These are phyloP conservation scores for Aureobasidium sp. DNA, from an alignment of 2,329 filamentous ascomycete genomes.

Conservation along the genomic window DNA sequence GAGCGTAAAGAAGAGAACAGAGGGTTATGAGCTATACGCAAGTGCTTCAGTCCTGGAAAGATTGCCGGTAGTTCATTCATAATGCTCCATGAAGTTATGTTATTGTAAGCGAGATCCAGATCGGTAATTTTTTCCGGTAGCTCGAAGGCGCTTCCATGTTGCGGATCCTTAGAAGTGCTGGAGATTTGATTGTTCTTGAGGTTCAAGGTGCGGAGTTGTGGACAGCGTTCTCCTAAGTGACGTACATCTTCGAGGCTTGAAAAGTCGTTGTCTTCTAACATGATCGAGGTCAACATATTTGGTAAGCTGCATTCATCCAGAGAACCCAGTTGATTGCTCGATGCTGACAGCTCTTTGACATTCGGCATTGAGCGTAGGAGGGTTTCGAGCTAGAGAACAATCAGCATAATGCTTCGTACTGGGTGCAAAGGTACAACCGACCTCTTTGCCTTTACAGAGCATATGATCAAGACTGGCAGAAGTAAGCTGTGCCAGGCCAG, in stretches of 20 bases:
- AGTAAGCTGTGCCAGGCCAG: constrained; percentile 13
- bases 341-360: constrained; percentile 42
- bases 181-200: constrained; percentile 69
- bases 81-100: constrained; percentile 56
- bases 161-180: background rate
- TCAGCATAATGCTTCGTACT: background rate
- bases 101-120: constrained; percentile 39
- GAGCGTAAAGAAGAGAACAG: constrained; percentile 55
- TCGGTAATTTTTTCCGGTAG: constrained; percentile 21
- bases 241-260: constrained; percentile 50
- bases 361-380: constrained; percentile 45
- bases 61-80: constrained; percentile 57
- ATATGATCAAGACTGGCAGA: constrained; percentile 36
- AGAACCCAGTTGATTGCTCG: constrained; percentile 31
- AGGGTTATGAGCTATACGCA: constrained; percentile 81
- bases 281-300: constrained; percentile 51
- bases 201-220: constrained; percentile 40
- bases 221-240: constrained; percentile 35
- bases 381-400: constrained; percentile 15
- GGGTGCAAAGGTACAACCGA: constrained; percentile 1
- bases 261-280: constrained; percentile 66
- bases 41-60: constrained; percentile 64
- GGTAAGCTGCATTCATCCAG: constrained; percentile 32
- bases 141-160: background rate
- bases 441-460: constrained; percentile 30